Percentiles rank a stretch among this genome's conserved stretches.
phyloP scores from a whole-genome alignment of 306 rosid genomes.

The Argentina anserina region DNA sequence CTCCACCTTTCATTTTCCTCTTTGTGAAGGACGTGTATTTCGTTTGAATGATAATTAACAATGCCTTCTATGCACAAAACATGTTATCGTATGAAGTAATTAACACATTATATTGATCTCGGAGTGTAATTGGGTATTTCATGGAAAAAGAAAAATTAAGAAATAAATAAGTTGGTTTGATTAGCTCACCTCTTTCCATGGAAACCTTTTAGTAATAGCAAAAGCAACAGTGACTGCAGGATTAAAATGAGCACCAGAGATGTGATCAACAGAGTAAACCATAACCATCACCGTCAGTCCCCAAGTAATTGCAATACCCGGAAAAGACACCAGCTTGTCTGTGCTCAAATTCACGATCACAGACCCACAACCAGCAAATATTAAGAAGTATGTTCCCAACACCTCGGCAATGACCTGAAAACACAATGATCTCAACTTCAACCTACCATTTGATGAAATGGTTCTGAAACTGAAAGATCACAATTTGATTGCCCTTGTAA shows the following conservation, averaged over 20 bases:
- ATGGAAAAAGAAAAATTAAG: no score
- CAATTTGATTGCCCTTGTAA: not conserved
- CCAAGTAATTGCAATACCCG: constrained; percentile 68
- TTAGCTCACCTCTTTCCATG: constrained; percentile 54
- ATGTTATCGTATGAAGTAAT: no score
- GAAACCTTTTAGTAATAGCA: constrained; percentile 57
- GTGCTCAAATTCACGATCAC: constrained; percentile 51
- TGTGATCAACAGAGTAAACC: constrained; percentile 72
- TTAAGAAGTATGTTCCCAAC: constrained; percentile 72
- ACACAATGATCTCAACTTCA: not conserved
- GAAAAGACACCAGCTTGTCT: constrained; percentile 40
- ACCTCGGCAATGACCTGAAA: constrained; percentile 69
- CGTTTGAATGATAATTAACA: no score
- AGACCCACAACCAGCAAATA: constrained; percentile 73
- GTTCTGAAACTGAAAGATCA: not conserved
- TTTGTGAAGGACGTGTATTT: no score
- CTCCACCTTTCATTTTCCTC: no score
- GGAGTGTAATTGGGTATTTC: no score
- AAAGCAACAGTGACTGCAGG: constrained; percentile 92
- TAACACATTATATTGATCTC: no score
- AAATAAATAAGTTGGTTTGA: constrained; percentile 1
- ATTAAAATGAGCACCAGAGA: constrained; percentile 87
- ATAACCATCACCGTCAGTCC: constrained; percentile 62
- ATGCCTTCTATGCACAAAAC: no score
- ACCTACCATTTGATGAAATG: not conserved